Base-by-base conservation (phyloP, 331 rosid species). In the Rosa hybrid region DNA sequence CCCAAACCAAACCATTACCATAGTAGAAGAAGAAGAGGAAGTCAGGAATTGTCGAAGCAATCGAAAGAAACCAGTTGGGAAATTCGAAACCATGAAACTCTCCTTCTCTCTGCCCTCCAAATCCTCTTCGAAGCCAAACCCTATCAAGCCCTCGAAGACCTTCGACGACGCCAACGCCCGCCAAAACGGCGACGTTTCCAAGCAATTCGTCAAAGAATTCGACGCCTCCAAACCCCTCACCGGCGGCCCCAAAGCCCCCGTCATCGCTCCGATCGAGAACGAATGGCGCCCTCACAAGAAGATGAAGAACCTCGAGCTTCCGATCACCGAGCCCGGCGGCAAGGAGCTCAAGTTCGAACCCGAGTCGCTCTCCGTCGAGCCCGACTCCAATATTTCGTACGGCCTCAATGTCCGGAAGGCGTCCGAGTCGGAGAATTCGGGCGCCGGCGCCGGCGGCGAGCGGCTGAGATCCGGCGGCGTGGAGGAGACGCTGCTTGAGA, bases 261-360 rank as follows among this genome's bases (percentile, higher is more conserved):
- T 89, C 16, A 93, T 93, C 21, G 70, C 92, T 10, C 87, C 90
- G 3, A 73, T 93, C 25, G 68, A 81, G 11, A 87, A 93, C 67
- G 81, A 89, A 80, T 91, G 92, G 96, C 91, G 39, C 10, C 80
- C 80, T 21, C 73, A 77, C 48, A 77, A 77, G 23, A 77, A 77
- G 80, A 77, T 90, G 92, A 90, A 85, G 84, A 91, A 91, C 59
- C 87, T 93, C 14, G 75, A 84, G 34, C 88, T 86, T 9, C 97
- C 97, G 90, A 87, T 77, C 72, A 77, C 80, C n/a, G 73, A 77
- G 72, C 80, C 72, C 63, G 42, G 60, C 4, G 80, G 80, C 62
- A 38, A 64, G 8, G n/a, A 6, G 0, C 80, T 77, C 62, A 7
- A 48, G 6, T 77, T 77, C 23, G 72, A 77, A 77, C 56, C 81